Evolutionary conservation across 352 stramenopile species (phyloP), one percentile per base, ranked within the genome.

Genomic region (Pilasporangium apinafurcum): DNA sequence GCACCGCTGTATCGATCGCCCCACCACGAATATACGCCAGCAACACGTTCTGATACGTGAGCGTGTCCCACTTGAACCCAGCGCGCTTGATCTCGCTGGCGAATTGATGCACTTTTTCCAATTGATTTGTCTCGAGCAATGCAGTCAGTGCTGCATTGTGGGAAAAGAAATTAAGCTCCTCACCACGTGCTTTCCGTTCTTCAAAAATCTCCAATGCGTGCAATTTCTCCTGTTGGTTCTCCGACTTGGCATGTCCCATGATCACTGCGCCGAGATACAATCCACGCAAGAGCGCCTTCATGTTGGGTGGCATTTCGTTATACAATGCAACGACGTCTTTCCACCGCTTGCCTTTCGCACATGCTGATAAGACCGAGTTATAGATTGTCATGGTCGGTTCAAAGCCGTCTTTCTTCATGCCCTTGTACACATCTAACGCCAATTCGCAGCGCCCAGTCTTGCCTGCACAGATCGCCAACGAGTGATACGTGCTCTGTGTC

Each of bases 401-500:
- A 30, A 86, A 87, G 10, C 76, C 78, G 16, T 54, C 52, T 4
- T 66, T 44, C 26, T 72, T 44, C 51, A 88, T 63, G 1, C 55
- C 70, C 17, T 59, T 48, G 54, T 87, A 73, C 33, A 66, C 62
- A 26, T 89, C 80, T 6, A 80, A 53, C 18, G 80, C 71, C 13
- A 92, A 46, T 29, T 90, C 74, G 53, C 72, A 83, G n/a, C 61
- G 70, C 5, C 78, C 76, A 0, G 72, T 86, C 59, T 91, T 91
- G 36, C 68, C 71, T 5, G 74, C 77, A 42, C 76, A 90, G 46
- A 91, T 86, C 20, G 78, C 69, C 1, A 91, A 62, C 25, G 78
- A 89, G 59, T 90, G 80, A 47, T 83, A 93, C 36, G 81, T 81
- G 43, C 70, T 71, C 48, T 86, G 72, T 16, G 73, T 85, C 74